Base-by-base conservation (phyloP, 345 rosid species). In the Hypericum perforatum region DNA sequence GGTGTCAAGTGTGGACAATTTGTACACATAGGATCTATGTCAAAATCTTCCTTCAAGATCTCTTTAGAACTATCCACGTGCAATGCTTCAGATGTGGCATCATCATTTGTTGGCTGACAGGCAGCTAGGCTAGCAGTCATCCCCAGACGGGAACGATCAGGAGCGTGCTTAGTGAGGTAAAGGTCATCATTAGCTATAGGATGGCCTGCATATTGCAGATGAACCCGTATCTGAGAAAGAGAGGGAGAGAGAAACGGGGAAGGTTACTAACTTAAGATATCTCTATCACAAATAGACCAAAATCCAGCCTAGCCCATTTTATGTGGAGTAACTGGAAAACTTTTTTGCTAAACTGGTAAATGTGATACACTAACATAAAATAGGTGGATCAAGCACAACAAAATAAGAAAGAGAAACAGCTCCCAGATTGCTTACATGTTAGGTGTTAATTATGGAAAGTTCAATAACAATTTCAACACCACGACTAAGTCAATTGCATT, bases 141-240 rank as follows among this genome's bases (percentile, higher is more conserved):
- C 54, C 75, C 78, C 53, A 66, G 68, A 29, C 60, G 57, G 40
- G 72, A 69, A 22, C 71, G 70, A 66, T 66, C 60, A 53, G 70
- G 58, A 37, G 53, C 68, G 37, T 72, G 41, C 49, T 69, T 74
- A 52, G 70, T 69, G 12, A 85, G 84, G 72, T 85, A 92, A 63
- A 88, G 97, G 47, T 68, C 66, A 67, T 88, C 97, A 63, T 92
- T 92, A 43, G 84, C 98, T 70, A 92, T 92, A 39, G 95, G 95
- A 77, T 92, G 85, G 37, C 97, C 97, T 0, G 70, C 67, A 57
- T 70, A 71, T 52, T 88, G 82, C 76, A 92, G 72, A 78, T 92
- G 98, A 55, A 82, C 89, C 38, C 95, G 89, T 64, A 92, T 92
- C 98, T 89, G 62, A 77, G 45, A 41, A 45, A 54, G 13, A 52